These are phyloP conservation scores for Prunus davidiana DNA, from an alignment of 306 rosid species.

Conservation along the genomic window DNA sequence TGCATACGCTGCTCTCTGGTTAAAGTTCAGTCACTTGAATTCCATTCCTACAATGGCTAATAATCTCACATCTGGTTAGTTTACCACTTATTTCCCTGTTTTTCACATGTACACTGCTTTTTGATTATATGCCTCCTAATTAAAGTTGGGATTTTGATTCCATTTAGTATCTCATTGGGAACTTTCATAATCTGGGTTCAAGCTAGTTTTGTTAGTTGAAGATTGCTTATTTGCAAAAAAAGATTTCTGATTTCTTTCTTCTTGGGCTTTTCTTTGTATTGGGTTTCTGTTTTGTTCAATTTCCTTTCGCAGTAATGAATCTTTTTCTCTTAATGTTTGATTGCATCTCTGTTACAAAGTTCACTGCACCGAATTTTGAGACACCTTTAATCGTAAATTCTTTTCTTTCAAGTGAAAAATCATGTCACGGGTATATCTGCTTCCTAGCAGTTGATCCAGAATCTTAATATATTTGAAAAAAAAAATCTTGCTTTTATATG, in stretches of 20 bases:
- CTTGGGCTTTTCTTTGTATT: constrained; percentile 11
- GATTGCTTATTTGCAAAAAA: constrained; percentile 30
- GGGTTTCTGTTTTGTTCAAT: constrained; percentile 9
- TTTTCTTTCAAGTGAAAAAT: constrained; percentile 7
- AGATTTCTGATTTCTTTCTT: not conserved
- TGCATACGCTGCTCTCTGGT: constrained; percentile 37
- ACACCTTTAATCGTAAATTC: constrained; percentile 1
- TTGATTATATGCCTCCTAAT: not conserved
- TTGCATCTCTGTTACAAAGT: not conserved
- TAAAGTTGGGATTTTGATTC: not conserved
- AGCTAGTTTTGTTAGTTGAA: constrained; percentile 30
- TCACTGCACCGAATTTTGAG: not conserved
- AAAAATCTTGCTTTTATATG: constrained; percentile 1
- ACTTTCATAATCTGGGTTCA: constrained; percentile 16
- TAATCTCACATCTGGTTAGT: constrained; percentile 49
- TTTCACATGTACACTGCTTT: not conserved
- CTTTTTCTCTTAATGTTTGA: not conserved
- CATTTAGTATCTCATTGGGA: not conserved
- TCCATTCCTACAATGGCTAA: constrained; percentile 43
- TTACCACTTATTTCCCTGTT: constrained; percentile 6
- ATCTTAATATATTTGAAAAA: not conserved
- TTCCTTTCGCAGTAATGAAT: not conserved
- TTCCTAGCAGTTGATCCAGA: constrained; percentile 7
- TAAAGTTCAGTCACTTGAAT: constrained; percentile 1
- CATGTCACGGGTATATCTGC: constrained; percentile 7